Evolutionary conservation across 2,329 filamentous ascomycete genomes (phyloP), one percentile per base, ranked within the genome.

Genomic region (Ilyonectria sp.): DNA sequence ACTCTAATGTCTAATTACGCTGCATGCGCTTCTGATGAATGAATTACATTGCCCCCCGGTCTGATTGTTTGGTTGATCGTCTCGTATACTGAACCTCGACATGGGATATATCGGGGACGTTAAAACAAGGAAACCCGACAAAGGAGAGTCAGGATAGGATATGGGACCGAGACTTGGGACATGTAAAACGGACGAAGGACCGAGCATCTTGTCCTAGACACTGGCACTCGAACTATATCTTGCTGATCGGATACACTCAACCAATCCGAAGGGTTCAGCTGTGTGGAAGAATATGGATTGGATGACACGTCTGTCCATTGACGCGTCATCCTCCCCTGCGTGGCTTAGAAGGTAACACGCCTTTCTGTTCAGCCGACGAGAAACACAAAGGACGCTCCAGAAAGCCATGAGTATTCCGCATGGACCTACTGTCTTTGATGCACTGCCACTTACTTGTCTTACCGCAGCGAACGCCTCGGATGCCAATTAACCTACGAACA

Each of bases 1-100:
- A 43, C 21, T 37, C 17, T 63, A 58, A 65, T 71, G 50, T 67
- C 52, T 60, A 63, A 70, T 70, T 37, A 40, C 43, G 19, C 13
- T 49, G 13, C 10, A 53, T 19, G 17, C 8, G n/a, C 29, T n/a
- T 35, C 23, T 19, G n/a, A 60, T 63, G 29, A 31, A 44, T 56
- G 15, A 35, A 17, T 26, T 31, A 6, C 44, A 5, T 23, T 46
- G 8, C 8, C 11, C n/a, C 6, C 15, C n/a, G 15, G 40, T 43
- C 40, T 43, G 6, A 4, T 8, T 43, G 8, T n/a, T n/a, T n/a
- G 6, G 8, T 7, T 33, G 31, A 9, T 9, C 31, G 31, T 9
- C 11, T 3, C 31, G 31, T 11, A 26, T 11, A 33, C 31, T 33
- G 11, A 9, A 33, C 11, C 31, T 33, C 11, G 31, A 11, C 11